Base-by-base conservation (phyloP, 148 eudicot genomes). In the Silene latifolia region DNA sequence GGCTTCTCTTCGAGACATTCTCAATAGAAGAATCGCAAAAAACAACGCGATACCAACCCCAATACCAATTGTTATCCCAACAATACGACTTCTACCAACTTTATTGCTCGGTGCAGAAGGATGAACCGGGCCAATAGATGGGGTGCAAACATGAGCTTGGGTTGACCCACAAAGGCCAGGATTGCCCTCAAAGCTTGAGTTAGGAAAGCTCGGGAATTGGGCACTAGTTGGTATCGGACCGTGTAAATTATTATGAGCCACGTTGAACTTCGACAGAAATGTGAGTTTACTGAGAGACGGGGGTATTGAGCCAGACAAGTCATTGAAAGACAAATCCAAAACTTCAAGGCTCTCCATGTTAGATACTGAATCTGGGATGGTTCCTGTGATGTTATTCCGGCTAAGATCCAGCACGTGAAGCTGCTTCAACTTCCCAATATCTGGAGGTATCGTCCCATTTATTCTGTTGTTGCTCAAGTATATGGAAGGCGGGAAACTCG, bases 331-430 rank as follows among this genome's bases (percentile, higher is more conserved):
- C 59, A 94, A 79, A 85, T 94, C 97, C 81, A 94, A 79, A 64
- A 78, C 81, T 82, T 91, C 97, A 32, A 93, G 85, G 76, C 87
- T 93, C 61, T 1, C 39, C 90, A 93, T 84, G 25, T 86, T 72
- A 12, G 97, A 89, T 70, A 92, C 82, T 17, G 98, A 90, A 67
- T 71, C 81, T 29, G 97, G 97, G 70, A 94, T 91, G 0, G 82
- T 81, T 48, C 98, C 98, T 0, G 82, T 76, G 24, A 94, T 82
- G 74, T 85, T 83, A 72, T 91, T 94, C 72, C 75, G 75, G 87
- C 98, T 94, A 72, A 94, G 67, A 84, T 91, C 96, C 66, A 94
- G 74, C 78, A 92, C 92, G 78, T 88, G 98, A 54, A 92, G 93
- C 78, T 89, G 91, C 80, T 78, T 87, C 80, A 93, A 80, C 25